Conservation (phyloP, 192 early-diverging fungal genomes). For the Rhizophagus clarus region DNA sequence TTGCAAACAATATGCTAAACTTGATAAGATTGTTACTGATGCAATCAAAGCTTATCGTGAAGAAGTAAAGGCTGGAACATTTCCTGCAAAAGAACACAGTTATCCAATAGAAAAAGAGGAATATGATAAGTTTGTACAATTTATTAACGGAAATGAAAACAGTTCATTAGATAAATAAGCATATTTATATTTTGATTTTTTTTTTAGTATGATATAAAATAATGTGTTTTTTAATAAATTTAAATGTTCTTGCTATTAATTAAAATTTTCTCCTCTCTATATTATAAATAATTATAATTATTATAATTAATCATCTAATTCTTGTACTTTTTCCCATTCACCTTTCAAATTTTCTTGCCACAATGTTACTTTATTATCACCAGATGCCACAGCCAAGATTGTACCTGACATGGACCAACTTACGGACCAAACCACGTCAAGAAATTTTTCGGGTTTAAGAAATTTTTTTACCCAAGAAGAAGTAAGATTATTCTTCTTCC, state of each 20-base stretch:
- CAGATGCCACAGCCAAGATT: conserved; percentile 93
- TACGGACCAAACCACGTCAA: conserved; percentile 98
- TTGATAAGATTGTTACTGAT: conserved; percentile 71
- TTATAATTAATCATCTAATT: conserved; percentile 57
- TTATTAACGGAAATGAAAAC: background rate
- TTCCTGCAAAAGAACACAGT: conserved; percentile 80
- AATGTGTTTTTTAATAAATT: no score
- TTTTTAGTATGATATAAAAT: no score
- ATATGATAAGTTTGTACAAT: conserved; percentile 46
- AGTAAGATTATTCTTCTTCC: conserved; percentile 80
- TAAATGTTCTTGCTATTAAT: no score
- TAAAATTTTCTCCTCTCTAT: no score
- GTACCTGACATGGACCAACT: conserved; percentile 97
- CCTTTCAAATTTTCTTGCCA: conserved; percentile 96
- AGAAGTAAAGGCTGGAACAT: conserved; percentile 75
- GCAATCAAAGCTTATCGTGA: conserved; percentile 72
- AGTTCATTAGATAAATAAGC: background rate
- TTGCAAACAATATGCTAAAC: conserved; percentile 82
- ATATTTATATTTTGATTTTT: no score
- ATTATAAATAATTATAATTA: no score
- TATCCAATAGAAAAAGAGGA: conserved; percentile 76
- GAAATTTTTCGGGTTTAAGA: conserved; percentile 77
- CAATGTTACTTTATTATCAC: conserved; percentile 94
- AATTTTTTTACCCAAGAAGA: conserved; percentile 76
- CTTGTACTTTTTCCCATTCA: conserved; percentile 86